Evolutionary conservation across 305 asterid species (phyloP), one percentile per base, ranked within the genome.

Genomic region (Euphrasia arctica): DNA sequence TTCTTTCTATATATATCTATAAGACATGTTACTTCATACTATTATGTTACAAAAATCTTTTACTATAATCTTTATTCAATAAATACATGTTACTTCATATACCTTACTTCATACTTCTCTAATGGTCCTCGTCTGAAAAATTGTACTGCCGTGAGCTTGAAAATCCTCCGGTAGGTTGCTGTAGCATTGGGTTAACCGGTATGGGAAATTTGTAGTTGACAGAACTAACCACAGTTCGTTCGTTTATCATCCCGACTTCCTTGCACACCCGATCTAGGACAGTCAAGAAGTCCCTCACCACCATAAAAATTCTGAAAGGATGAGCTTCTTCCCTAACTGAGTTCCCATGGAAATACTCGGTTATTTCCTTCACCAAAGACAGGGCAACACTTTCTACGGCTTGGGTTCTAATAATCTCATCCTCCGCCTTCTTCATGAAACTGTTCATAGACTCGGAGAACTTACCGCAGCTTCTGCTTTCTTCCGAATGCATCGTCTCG

Each of bases 271-370:
- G 85, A 70, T 90, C 97, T 52, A 93, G 80, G 64, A 84, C 49
- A 0, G 85, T 47, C 55, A 93, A 54, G 72, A 93, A 93, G 79
- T 93, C 98, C 70, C 97, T 80, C 47, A 93, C 97, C 72, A 93
- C 97, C 95, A 90, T 72, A 78, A 93, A 93, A 66, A 93, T 90
- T 65, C 97, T 81, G 64, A 93, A 88, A 22, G 97, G 97, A 67
- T 87, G 97, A 67, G 97, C 96, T 47, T 93, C 98, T 82, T 93
- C 98, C 80, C 75, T 88, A n/a, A 85, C 88, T 8, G 98, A 93
- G 82, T 88, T 88, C 36, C 98, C 98, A 32, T 93, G 98, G 82
- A 93, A 93, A 71, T 93, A 93, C 74, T 93, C 97, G 0, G 98
- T 93, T n/a, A 93, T 89, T 70, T 93, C 97, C 79, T 89, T 93